Evolutionary conservation across 1,139 yeast species (phyloP).

Genomic region (Yamadazyma atmosphaerica): DNA sequence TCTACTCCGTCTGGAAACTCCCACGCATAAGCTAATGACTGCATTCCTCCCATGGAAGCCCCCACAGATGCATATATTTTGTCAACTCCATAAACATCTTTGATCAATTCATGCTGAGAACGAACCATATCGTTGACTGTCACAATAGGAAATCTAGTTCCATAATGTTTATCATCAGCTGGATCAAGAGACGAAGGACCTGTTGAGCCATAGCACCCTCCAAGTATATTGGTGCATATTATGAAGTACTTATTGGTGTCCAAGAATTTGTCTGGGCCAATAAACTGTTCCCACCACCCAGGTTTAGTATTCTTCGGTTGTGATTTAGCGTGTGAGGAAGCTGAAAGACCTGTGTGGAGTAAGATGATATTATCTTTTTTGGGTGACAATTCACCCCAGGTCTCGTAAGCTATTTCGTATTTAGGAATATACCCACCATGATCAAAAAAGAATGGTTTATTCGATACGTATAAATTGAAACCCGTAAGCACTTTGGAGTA

Average conservation of each 20-base stretch:
- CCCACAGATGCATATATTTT: constrained; percentile 82
- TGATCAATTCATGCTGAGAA: constrained; percentile 74
- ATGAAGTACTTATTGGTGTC: constrained; percentile 83
- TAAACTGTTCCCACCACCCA: constrained; percentile 97
- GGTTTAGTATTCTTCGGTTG: constrained; percentile 66
- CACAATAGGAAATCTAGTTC: constrained; percentile 83
- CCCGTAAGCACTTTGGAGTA: constrained; percentile 74
- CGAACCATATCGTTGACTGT: constrained; percentile 89
- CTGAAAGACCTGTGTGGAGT: constrained; percentile 88
- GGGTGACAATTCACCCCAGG: constrained; percentile 78
- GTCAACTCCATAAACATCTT: constrained; percentile 57
- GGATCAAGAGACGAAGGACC: constrained; percentile 89
- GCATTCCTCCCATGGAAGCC: constrained; percentile 98
- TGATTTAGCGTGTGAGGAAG: constrained; percentile 93
- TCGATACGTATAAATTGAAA: constrained; percentile 55
- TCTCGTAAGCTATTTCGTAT: constrained; percentile 82
- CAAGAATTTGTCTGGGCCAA: constrained; percentile 77
- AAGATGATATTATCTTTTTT: constrained; percentile 70
- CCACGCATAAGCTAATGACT: constrained; percentile 81
- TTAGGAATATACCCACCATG: constrained; percentile 78
- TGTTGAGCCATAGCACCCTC: constrained; percentile 94
- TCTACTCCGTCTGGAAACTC: constrained; percentile 79
- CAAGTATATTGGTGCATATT: constrained; percentile 86
- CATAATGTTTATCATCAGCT: constrained; percentile 64
- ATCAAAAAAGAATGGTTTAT: constrained; percentile 67